Base-by-base conservation (phyloP, 1,139 yeast genomes). In the Scheffersomyces insectosa region DNA sequence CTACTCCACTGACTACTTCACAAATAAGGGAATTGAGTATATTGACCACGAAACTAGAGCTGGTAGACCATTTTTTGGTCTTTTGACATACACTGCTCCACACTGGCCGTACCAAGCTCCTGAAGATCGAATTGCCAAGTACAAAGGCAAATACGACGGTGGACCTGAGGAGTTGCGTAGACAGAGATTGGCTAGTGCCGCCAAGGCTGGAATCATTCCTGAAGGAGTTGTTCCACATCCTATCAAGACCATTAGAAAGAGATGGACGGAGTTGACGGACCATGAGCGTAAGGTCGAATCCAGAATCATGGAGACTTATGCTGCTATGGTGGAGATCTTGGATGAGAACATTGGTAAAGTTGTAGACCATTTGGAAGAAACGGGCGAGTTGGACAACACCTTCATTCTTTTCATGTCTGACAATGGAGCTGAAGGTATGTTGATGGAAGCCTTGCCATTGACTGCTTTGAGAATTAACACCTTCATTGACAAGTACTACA, bases 81-180 rank as follows among this genome's bases (percentile, higher is more conserved):
- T 68, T 37, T 58, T 79, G 43, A 78, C 84, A 2, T 79, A 75
- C 48, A 78, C 83, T 4, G 83, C 84, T 1, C 84, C 84, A 2
- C 84, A 79, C 55, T 80, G 84, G 84, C 84, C 84, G 6, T 68
- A 71, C 46, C 84, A 79, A 58, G 84, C 84, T 0, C 82, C 82
- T 2, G 59, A 60, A 37, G 75, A 75, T 6, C 53, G 65, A 15
- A 68, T 77, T 43, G 66, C 60, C 3, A 78, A 78, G 48, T 80
- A 80, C 57, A 63, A 64, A 40, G 83, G 82, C 1, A 51, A 59
- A 9, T 79, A 79, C 52, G 73, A 75, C 49, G 65, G 60, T 10
- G 83, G 84, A 1, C 83, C 83, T 1, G 70, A 63, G 15, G 68
- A 51, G 4, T 59, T 79, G 40, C 59, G 83, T 40, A 52, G 52